Conservation (phyloP, 2,329 filamentous ascomycete genomes). For the Cladophialophora yegresii region DNA sequence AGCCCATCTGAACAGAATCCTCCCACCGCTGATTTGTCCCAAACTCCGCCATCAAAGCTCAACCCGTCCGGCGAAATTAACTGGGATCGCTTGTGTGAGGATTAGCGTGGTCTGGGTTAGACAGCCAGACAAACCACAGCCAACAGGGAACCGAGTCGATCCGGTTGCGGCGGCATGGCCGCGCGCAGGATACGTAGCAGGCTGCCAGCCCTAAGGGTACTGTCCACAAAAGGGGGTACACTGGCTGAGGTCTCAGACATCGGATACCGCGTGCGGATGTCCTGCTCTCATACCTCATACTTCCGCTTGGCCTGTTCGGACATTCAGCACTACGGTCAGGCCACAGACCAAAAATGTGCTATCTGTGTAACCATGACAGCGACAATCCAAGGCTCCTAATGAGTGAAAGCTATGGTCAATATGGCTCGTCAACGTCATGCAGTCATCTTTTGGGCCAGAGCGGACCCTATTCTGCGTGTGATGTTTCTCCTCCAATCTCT, state of each 20-base stretch:
- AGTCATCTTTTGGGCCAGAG: slow-evolving; percentile 28
- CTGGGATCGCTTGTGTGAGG: slow-evolving; percentile 14
- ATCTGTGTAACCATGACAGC: background rate
- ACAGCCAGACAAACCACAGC: slow-evolving; percentile 21
- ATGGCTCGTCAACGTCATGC: slow-evolving; percentile 23
- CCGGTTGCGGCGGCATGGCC: background rate
- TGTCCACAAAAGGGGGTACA: background rate
- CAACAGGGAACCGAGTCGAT: background rate
- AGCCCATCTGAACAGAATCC: slow-evolving; percentile 9
- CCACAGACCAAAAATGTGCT: background rate
- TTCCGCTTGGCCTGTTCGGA: slow-evolving; percentile 14
- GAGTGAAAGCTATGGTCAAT: slow-evolving; percentile 8
- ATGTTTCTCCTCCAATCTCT: slow-evolving; percentile 32
- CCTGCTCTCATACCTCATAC: slow-evolving; percentile 13
- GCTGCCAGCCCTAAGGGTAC: slow-evolving; percentile 5
- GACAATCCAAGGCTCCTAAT: slow-evolving; percentile 1
- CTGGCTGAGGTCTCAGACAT: background rate
- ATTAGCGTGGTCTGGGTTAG: slow-evolving; percentile 14
- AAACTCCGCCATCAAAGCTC: slow-evolving; percentile 27
- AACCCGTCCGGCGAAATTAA: slow-evolving; percentile 24
- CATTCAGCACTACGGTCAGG: background rate
- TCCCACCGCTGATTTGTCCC: slow-evolving; percentile 28
- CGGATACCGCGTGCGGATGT: slow-evolving; percentile 19
- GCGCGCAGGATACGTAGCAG: background rate
- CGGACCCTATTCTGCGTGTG: slow-evolving; percentile 21